Conservation (phyloP, 257 asterid genomes). For the Anisodus acutangulus region DNA sequence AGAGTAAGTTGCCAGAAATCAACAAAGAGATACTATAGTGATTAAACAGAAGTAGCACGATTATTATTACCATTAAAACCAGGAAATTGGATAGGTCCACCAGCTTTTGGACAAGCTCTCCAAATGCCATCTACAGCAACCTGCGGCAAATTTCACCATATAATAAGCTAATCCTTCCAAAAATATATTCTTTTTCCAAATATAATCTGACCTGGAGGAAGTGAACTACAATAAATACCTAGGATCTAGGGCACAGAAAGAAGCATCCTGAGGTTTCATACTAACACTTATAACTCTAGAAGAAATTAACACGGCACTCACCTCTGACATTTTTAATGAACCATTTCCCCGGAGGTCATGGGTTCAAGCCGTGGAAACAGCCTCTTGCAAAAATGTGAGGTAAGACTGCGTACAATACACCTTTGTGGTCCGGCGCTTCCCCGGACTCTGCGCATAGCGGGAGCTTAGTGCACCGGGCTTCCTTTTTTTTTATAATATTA, state of each 20-base stretch:
- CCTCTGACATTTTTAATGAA: slow-evolving; percentile 10
- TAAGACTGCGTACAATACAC: too few species aligned
- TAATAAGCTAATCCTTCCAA: not conserved
- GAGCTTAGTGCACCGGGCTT: too few species aligned
- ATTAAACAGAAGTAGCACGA: not conserved
- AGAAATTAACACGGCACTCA: not conserved
- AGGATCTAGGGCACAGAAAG: too few species aligned
- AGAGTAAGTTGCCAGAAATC: not conserved
- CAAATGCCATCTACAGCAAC: slow-evolving; percentile 89
- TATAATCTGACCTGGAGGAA: not conserved
- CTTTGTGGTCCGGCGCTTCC: too few species aligned
- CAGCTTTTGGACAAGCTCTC: slow-evolving; percentile 83
- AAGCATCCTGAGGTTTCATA: too few species aligned
- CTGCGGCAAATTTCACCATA: slow-evolving; percentile 42
- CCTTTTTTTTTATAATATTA: not conserved
- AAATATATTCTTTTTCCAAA: not conserved
- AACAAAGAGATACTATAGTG: not conserved
- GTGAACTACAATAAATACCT: not conserved
- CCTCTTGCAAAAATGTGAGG: too few species aligned
- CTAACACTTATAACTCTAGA: not conserved
- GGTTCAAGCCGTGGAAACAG: too few species aligned
- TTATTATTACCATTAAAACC: slow-evolving; percentile 76
- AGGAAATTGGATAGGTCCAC: slow-evolving; percentile 80
- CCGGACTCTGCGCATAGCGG: too few species aligned
- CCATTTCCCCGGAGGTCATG: not conserved